Evolutionary conservation across 495 filamentous ascomycete genomes (phyloP).

Genomic region (Rhypophila decipiens): DNA sequence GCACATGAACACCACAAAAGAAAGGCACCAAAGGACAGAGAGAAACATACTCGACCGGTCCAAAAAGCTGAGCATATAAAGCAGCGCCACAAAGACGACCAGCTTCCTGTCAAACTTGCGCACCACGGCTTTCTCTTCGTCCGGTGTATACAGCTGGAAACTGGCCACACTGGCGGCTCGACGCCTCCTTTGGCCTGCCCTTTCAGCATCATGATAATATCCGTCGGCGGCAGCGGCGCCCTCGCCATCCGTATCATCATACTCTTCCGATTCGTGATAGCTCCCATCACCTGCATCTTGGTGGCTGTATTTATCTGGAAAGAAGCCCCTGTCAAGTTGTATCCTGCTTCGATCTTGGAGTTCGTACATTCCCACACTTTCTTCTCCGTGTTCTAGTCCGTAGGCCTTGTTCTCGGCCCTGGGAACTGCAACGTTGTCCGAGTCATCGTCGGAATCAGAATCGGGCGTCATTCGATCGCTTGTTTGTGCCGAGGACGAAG

Average conservation of each 20-base stretch:
- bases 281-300: neutral
- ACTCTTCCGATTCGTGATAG: too few relatives aligned
- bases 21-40: neutral
- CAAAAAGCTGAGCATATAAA: constrained; percentile 78
- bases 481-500: constrained; percentile 9
- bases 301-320: neutral
- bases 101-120: constrained; percentile 67
- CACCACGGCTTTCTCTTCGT: constrained; percentile 68
- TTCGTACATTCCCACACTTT: constrained; percentile 2
- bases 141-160: constrained; percentile 61
- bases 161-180: constrained; percentile 29
- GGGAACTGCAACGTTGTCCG: constrained; percentile 4
- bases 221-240: neutral
- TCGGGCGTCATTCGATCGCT: constrained; percentile 16
- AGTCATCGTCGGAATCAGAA: constrained; percentile 15
- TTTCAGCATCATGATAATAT: constrained; percentile 1
- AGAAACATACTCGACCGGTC: constrained; percentile 63
- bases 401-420: neutral
- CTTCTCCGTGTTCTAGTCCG: neutral
- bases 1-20: too few relatives aligned
- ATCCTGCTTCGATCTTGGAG: too few relatives aligned
- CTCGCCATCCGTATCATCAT: too few relatives aligned
- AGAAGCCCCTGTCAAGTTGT: neutral
- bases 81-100: constrained; percentile 70
- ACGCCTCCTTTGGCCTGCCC: neutral